Percentiles rank a stretch among this genome's conserved stretches.
phyloP scores from a whole-genome alignment of 2,329 filamentous ascomycete species.

The Ceratocystis cubensis region DNA sequence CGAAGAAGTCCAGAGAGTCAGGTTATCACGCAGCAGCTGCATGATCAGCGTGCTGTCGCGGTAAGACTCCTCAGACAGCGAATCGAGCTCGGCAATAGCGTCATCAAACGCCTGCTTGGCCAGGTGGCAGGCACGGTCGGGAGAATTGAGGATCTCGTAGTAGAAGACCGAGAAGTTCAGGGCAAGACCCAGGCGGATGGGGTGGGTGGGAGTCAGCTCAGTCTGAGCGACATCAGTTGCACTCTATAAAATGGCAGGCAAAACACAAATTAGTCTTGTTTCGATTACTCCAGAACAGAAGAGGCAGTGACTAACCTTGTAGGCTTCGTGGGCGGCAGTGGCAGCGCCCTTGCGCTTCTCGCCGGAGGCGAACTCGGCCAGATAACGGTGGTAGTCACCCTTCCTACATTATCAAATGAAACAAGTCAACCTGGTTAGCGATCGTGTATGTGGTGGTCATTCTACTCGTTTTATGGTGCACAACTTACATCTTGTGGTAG shows the following conservation, averaged over 20 bases:
- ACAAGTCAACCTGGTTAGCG: slow-evolving; percentile 12
- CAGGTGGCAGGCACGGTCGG: slow-evolving; percentile 94
- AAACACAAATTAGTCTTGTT: no score
- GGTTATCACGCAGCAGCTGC: slow-evolving; percentile 96
- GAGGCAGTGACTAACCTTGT: slow-evolving; percentile 93
- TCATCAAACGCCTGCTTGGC: slow-evolving; percentile 99
- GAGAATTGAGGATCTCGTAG: slow-evolving; percentile 99
- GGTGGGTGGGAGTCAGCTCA: slow-evolving; percentile 92
- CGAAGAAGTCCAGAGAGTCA: slow-evolving; percentile 94
- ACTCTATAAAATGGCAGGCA: slow-evolving; percentile 40
- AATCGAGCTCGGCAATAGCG: slow-evolving; percentile 95
- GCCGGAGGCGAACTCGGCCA: slow-evolving; percentile 88
- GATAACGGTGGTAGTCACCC: slow-evolving; percentile 97
- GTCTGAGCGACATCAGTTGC: slow-evolving; percentile 97
- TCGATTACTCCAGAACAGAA: no score
- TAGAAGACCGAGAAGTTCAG: slow-evolving; percentile 99
- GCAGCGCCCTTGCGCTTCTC: slow-evolving; percentile 92
- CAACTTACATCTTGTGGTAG: slow-evolving; percentile 96
- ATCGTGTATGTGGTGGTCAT: background rate
- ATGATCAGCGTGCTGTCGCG: slow-evolving; percentile 98
- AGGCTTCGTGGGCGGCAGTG: slow-evolving; percentile 88
- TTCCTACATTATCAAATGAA: slow-evolving; percentile 48
- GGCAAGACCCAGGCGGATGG: slow-evolving; percentile 91
- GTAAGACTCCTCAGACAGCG: slow-evolving; percentile 94
- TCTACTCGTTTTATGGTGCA: background rate